phyloP scores from a whole-genome alignment of 1,139 yeast genomes.

The Wickerhamiella infanticola region DNA sequence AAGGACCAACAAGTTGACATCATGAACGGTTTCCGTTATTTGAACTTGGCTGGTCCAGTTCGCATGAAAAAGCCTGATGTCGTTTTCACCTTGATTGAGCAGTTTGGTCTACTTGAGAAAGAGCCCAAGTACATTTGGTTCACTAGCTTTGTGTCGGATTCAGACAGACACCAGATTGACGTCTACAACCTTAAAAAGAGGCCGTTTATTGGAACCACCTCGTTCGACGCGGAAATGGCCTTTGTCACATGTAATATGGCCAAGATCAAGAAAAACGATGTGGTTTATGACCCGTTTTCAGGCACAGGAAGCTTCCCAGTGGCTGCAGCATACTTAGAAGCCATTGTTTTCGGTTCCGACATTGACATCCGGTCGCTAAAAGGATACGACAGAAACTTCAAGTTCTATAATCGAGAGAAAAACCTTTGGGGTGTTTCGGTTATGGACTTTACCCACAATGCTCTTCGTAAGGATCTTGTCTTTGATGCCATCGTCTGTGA shows the following conservation, averaged over 20 bases:
- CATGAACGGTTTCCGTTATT: constrained; percentile 57
- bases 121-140: constrained; percentile 51
- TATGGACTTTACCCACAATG: constrained; percentile 90
- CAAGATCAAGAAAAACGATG: constrained; percentile 46
- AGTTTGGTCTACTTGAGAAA: constrained; percentile 31
- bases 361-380: constrained; percentile 73
- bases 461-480: constrained; percentile 44
- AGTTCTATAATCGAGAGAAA: constrained; percentile 47
- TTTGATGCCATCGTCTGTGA: constrained; percentile 84
- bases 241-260: constrained; percentile 77
- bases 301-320: constrained; percentile 94
- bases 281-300: constrained; percentile 86
- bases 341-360: constrained; percentile 72
- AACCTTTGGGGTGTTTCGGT: constrained; percentile 62
- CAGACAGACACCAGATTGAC: constrained; percentile 61
- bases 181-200: constrained; percentile 68
- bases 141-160: constrained; percentile 53
- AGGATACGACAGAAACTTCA: constrained; percentile 59
- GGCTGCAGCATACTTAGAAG: constrained; percentile 80
- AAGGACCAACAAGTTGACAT: constrained; percentile 40
- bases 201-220: constrained; percentile 86
- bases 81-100: constrained; percentile 57
- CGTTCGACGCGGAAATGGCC: constrained; percentile 71
- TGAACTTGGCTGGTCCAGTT: constrained; percentile 64
- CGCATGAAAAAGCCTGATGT: constrained; percentile 66